Evolutionary conservation across 202 grass and related monocot genomes (phyloP).

Genomic region (Carex arenaria): DNA sequence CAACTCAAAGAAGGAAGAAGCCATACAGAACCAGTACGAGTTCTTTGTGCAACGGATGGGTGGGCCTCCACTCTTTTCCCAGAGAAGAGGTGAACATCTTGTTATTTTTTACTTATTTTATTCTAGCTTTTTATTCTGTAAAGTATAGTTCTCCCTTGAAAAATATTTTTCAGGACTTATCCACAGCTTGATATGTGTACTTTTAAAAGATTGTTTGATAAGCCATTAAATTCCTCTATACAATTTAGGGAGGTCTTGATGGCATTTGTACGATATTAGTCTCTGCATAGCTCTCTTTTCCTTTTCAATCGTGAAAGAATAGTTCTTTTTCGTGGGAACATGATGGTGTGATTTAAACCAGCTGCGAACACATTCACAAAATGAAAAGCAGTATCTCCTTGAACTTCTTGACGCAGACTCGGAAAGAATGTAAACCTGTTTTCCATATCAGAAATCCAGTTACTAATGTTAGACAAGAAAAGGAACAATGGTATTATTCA

Average conservation of each 20-base stretch:
- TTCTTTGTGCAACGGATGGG: slow-evolving; percentile 96
- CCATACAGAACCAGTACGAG: slow-evolving; percentile 89
- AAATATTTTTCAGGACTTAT: not conserved
- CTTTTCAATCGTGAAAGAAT: not conserved
- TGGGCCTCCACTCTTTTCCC: slow-evolving; percentile 69
- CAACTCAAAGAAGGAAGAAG: slow-evolving; percentile 81
- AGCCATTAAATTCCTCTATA: not conserved
- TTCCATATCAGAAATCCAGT: not conserved
- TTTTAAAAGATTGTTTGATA: not conserved
- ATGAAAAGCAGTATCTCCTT: not conserved
- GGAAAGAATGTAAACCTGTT: not conserved
- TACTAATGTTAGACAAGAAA: not conserved
- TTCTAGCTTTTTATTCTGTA: not conserved
- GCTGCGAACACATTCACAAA: not conserved
- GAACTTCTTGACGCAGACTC: not conserved
- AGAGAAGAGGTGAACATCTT: slow-evolving; percentile 60
- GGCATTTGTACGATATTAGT: not conserved
- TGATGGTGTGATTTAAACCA: not conserved
- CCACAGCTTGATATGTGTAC: not conserved
- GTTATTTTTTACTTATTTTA: not conserved
- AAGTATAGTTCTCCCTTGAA: not conserved
- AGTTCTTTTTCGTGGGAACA: not conserved
- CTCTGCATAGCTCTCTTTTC: not conserved
- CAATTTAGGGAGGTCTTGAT: not conserved
- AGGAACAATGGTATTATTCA: not conserved